A percentile compares a stretch with the other conserved stretches of the same genome.
These are phyloP conservation scores for Sarocladium brachiariae DNA, from an alignment of 2,329 filamentous ascomycete genomes.

Conservation along the genomic window DNA sequence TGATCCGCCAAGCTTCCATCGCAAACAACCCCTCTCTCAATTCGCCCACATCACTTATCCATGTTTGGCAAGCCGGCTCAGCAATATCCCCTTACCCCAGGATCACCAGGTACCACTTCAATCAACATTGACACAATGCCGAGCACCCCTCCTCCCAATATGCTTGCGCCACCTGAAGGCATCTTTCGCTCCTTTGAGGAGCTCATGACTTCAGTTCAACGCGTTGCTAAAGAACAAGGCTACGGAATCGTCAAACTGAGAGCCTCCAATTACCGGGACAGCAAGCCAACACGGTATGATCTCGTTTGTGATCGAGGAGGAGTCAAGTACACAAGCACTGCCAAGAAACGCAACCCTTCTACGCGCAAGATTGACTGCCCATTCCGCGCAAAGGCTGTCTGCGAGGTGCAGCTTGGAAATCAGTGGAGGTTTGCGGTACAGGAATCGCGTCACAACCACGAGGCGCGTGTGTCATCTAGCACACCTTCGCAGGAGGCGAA, in stretches of 20 bases:
- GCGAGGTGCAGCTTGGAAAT: conserved; percentile 54
- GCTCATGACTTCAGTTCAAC: conserved; percentile 50
- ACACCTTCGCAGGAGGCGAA: conserved; percentile 49
- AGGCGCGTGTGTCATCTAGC: conserved; percentile 48
- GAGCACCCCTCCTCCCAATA: not conserved
- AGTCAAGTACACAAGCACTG: conserved; percentile 58
- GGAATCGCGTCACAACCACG: conserved; percentile 54
- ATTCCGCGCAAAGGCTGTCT: conserved; percentile 57
- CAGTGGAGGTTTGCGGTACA: conserved; percentile 60
- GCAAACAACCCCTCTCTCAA: not conserved
- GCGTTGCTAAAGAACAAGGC: conserved; percentile 54
- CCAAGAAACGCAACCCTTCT: conserved; percentile 57
- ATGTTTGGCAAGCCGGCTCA: not conserved
- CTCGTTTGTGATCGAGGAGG: conserved; percentile 57
- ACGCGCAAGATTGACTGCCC: conserved; percentile 59
- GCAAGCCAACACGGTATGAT: conserved; percentile 56
- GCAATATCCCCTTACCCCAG: conserved; percentile 5
- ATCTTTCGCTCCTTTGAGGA: conserved; percentile 56
- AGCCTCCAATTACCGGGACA: conserved; percentile 56
- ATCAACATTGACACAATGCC: conserved; percentile 1
- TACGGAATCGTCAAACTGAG: conserved; percentile 57
- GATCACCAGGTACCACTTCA: not conserved
- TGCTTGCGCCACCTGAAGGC: conserved; percentile 51
- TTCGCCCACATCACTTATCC: not conserved
- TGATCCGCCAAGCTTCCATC: not conserved